Conservation (phyloP, 2,329 filamentous ascomycete genomes). For the Trichoderma cornu-damae region DNA sequence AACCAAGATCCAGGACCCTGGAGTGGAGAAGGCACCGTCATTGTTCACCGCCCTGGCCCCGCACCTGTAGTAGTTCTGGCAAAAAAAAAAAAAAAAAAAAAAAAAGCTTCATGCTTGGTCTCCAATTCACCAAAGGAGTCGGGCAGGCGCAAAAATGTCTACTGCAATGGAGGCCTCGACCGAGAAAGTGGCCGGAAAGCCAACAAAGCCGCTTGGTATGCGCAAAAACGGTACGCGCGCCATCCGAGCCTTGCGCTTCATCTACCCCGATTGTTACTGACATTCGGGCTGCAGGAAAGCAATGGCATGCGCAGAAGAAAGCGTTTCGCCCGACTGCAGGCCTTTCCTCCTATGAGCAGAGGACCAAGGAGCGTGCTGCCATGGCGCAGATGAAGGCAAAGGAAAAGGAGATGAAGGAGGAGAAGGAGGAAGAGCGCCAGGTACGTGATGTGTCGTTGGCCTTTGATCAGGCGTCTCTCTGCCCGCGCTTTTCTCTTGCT, state of each 20-base stretch:
- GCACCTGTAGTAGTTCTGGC: background rate
- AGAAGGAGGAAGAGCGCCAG: slow-evolving; percentile 85
- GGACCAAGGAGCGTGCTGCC: slow-evolving; percentile 63
- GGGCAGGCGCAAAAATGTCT: slow-evolving; percentile 2
- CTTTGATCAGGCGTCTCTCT: background rate
- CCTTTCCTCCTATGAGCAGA: slow-evolving; percentile 72
- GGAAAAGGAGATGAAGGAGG: slow-evolving; percentile 92
- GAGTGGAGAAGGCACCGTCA: background rate
- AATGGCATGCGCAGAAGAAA: slow-evolving; percentile 81
- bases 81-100: slow-evolving; percentile 12
- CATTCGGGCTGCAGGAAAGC: slow-evolving; percentile 62
- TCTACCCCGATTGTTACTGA: background rate
- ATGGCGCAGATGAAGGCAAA: slow-evolving; percentile 79
- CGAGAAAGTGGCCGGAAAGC: slow-evolving; percentile 32
- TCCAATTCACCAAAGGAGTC: background rate
- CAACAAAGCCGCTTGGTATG: slow-evolving; percentile 55
- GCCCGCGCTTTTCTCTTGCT: background rate
- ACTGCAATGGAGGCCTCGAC: slow-evolving; percentile 19
- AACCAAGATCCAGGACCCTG: slow-evolving; percentile 2
- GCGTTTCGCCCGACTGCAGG: slow-evolving; percentile 80
- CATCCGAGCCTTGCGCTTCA: background rate
- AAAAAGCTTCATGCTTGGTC: slow-evolving; percentile 1
- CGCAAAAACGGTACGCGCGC: slow-evolving; percentile 69
- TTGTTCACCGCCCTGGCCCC: slow-evolving; percentile 12
- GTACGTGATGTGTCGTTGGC: slow-evolving; percentile 45